phyloP scores from a whole-genome alignment of 1,284 basidiomycete species.

The Puccinia horiana region DNA sequence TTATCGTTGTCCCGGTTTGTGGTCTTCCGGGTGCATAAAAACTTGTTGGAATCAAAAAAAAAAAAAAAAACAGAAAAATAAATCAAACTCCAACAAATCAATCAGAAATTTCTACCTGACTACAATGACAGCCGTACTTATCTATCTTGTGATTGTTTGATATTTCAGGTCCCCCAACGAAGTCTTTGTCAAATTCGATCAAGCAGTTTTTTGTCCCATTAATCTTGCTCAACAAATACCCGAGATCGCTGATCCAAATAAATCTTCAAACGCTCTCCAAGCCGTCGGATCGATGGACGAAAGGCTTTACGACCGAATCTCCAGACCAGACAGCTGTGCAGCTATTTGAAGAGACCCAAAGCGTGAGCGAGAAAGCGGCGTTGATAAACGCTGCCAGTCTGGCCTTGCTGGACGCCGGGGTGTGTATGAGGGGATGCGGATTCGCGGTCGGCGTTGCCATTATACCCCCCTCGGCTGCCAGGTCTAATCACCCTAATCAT shows the following conservation, averaged over 20 bases:
- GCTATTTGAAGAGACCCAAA: conserved; percentile 17
- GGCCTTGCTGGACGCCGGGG: conserved; percentile 55
- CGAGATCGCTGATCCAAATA: conserved; percentile 66
- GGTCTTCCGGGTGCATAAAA: conserved; percentile 59
- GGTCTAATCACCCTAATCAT: neutral
- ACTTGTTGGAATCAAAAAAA: conserved; percentile 40
- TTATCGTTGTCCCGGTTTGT: conserved; percentile 62
- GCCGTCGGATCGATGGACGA: conserved; percentile 62
- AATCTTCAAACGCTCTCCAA: conserved; percentile 66
- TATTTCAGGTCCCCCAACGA: conserved; percentile 58
- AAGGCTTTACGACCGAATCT: neutral
- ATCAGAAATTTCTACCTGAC: neutral
- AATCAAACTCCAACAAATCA: neutral
- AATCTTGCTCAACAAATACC: conserved; percentile 62
- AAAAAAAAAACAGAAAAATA: neutral
- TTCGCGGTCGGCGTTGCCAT: conserved; percentile 55
- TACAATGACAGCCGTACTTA: neutral
- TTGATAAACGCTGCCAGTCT: conserved; percentile 56
- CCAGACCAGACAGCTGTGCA: neutral
- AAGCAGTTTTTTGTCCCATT: conserved; percentile 58
- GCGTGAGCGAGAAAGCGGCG: conserved; percentile 54
- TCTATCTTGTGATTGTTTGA: neutral
- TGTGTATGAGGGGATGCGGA: conserved; percentile 55
- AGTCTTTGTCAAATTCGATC: conserved; percentile 58
- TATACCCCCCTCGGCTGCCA: conserved; percentile 43